phyloP scores from a whole-genome alignment of 768 basidiomycete species.

The Leucocoprinus leucothites region DNA sequence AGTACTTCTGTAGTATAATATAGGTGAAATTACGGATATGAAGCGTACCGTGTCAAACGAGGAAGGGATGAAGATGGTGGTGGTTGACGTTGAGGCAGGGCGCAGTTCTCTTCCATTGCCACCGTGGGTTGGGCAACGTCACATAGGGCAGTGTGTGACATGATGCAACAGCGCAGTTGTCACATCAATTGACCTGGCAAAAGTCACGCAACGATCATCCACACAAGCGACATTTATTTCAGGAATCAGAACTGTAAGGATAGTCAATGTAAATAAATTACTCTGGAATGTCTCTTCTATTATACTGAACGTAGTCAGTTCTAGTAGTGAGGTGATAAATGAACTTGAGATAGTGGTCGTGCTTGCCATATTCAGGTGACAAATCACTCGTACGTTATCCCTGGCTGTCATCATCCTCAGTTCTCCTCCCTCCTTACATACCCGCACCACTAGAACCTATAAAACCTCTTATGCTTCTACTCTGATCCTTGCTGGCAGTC shows the following conservation, averaged over 20 bases:
- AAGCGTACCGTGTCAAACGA: conserved; percentile 41
- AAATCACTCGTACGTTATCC: too few relatives aligned
- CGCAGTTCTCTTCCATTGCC: background rate
- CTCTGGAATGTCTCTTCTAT: too few relatives aligned
- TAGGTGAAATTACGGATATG: background rate
- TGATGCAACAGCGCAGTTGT: background rate
- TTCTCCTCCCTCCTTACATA: too few relatives aligned
- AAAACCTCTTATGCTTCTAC: too few relatives aligned
- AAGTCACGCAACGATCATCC: background rate
- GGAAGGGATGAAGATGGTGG: conserved; percentile 19
- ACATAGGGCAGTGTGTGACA: conserved; percentile 3
- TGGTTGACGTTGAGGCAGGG: conserved; percentile 13
- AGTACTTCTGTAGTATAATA: background rate
- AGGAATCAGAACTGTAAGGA: too few relatives aligned
- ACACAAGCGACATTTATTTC: too few relatives aligned
- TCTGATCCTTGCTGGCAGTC: background rate
- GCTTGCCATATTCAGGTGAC: too few relatives aligned
- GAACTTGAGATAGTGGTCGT: background rate
- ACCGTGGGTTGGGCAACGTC: conserved; percentile 6
- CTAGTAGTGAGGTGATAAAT: background rate
- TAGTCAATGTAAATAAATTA: too few relatives aligned
- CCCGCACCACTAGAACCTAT: too few relatives aligned
- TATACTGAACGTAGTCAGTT: too few relatives aligned
- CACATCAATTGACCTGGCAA: too few relatives aligned
- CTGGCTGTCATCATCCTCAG: too few relatives aligned